phyloP scores from a whole-genome alignment of 352 stramenopile genomes.

The Phytophthora tentaculata region DNA sequence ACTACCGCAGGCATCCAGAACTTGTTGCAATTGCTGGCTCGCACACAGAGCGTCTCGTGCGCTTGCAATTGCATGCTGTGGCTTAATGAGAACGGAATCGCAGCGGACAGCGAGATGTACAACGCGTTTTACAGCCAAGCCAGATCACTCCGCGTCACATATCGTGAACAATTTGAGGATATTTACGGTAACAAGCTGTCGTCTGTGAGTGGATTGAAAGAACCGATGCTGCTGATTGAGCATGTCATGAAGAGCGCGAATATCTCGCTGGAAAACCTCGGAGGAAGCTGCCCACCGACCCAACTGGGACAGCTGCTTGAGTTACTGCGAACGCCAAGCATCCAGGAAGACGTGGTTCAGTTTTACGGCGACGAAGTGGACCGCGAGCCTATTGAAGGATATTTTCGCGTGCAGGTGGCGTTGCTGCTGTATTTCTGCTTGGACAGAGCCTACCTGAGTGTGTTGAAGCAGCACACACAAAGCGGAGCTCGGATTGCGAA shows the following conservation, averaged over 20 bases:
- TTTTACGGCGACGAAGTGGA: conserved; percentile 74
- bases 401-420: conserved; percentile 77
- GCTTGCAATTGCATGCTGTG: conserved; percentile 73
- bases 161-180: conserved; percentile 73
- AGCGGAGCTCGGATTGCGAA: conserved; percentile 61
- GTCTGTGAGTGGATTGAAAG: conserved; percentile 51
- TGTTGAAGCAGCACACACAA: conserved; percentile 51
- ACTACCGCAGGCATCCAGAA: conserved; percentile 70
- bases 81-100: conserved; percentile 64
- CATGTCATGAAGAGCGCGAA: conserved; percentile 78
- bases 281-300: conserved; percentile 50
- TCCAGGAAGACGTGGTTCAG: conserved; percentile 65
- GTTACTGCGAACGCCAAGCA: conserved; percentile 46
- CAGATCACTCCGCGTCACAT: conserved; percentile 52
- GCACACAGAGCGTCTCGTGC: conserved; percentile 60
- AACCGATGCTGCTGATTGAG: conserved; percentile 74
- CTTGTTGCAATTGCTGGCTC: conserved; percentile 71
- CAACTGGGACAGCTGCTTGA: conserved; percentile 64
- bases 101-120: conserved; percentile 52
- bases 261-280: conserved; percentile 43
- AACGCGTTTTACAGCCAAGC: conserved; percentile 76
- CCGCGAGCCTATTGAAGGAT: conserved; percentile 72
- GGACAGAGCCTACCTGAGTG: conserved; percentile 71
- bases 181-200: conserved; percentile 65
- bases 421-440: conserved; percentile 85